Evolutionary conservation across 2,329 filamentous ascomycete species (phyloP).

Genomic region (Colletotrichum horii): DNA sequence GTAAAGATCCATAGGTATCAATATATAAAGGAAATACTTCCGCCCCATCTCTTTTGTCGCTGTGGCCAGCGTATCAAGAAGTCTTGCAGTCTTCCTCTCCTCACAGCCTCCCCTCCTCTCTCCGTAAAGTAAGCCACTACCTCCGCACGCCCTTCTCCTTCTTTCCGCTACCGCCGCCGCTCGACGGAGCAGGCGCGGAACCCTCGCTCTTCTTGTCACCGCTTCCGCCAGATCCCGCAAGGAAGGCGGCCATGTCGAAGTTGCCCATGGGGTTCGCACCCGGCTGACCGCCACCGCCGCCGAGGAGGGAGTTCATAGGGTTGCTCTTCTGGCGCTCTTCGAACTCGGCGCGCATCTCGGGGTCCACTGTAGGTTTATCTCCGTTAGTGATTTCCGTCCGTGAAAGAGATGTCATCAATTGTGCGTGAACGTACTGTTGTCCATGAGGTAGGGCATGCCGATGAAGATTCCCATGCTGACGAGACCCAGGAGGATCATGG

Average conservation of each 20-base stretch:
- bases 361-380: constrained; percentile 73
- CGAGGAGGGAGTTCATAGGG: constrained; percentile 65
- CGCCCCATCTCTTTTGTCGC: neutral
- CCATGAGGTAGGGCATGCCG: constrained; percentile 93
- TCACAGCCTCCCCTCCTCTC: neutral
- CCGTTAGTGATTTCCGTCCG: neutral
- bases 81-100: neutral
- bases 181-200: constrained; percentile 28
- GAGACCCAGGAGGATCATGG: constrained; percentile 93
- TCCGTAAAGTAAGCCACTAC: constrained; percentile 3
- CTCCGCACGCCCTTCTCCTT: constrained; percentile 50
- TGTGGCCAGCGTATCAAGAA: neutral
- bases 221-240: constrained; percentile 58
- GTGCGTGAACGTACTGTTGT: constrained; percentile 75
- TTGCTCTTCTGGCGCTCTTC: constrained; percentile 85
- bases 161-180: constrained; percentile 26
- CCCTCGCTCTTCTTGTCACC: constrained; percentile 47
- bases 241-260: constrained; percentile 69
- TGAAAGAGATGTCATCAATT: neutral
- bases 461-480: constrained; percentile 84
- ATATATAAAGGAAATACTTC: neutral
- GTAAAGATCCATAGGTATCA: neutral
- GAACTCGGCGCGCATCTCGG: constrained; percentile 92
- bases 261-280: constrained; percentile 50
- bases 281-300: constrained; percentile 31